phyloP scores from a whole-genome alignment of 1,139 yeast species.

The Protomyces gravidus region DNA sequence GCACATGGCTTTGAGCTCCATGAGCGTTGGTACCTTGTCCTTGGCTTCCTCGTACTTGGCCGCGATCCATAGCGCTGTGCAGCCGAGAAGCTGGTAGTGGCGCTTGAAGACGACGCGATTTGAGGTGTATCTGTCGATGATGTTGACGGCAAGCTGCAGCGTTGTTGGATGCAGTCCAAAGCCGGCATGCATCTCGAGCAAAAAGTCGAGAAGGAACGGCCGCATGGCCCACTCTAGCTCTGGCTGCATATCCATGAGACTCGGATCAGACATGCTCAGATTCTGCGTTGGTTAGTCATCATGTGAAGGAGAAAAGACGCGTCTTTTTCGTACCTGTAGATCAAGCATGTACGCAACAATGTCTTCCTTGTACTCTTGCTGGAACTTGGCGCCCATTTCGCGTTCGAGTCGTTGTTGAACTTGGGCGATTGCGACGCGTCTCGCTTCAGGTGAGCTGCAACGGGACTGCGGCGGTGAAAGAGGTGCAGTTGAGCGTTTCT shows the following conservation, averaged over 20 bases:
- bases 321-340: slow-evolving; percentile 37
- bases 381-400: slow-evolving; percentile 35
- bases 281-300: slow-evolving; percentile 36
- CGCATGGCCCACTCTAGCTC: slow-evolving; percentile 92
- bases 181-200: slow-evolving; percentile 74
- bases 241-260: slow-evolving; percentile 85
- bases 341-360: slow-evolving; percentile 41
- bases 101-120: slow-evolving; percentile 84
- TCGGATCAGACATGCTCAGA: slow-evolving; percentile 47
- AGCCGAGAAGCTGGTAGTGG: slow-evolving; percentile 88
- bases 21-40: slow-evolving; percentile 71
- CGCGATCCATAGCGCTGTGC: slow-evolving; percentile 92
- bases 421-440: slow-evolving; percentile 1
- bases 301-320: slow-evolving; percentile 34
- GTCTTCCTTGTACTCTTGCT: slow-evolving; percentile 42
- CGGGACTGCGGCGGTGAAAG: slow-evolving; percentile 24
- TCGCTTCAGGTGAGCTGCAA: slow-evolving; percentile 3
- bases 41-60: slow-evolving; percentile 90
- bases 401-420: slow-evolving; percentile 32
- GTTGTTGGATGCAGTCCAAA: slow-evolving; percentile 75
- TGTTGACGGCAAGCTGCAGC: slow-evolving; percentile 69
- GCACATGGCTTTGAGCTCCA: slow-evolving; percentile 73
- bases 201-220: slow-evolving; percentile 76
- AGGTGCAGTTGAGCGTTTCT: slow-evolving; percentile 20
- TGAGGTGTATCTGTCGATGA: slow-evolving; percentile 87